phyloP scores from a whole-genome alignment of 768 basidiomycete genomes.

The Suillus hirtellus region DNA sequence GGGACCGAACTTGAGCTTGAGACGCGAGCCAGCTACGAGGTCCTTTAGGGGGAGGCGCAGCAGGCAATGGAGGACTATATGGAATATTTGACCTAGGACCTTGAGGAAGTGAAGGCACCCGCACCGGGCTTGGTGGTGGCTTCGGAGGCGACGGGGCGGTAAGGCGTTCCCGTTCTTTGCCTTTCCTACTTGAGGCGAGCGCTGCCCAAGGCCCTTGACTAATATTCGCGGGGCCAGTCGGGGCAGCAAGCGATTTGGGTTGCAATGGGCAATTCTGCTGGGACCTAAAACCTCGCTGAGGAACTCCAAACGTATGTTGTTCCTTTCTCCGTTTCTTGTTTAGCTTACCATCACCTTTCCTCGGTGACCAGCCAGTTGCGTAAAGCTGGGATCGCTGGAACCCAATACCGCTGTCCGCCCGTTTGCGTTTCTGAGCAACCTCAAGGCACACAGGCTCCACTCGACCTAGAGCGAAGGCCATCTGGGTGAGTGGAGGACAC shows the following conservation, averaged over 20 bases:
- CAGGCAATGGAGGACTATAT: slow-evolving; percentile 4
- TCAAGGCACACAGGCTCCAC: slow-evolving; percentile 17
- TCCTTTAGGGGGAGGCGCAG: background rate
- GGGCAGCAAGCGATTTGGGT: background rate
- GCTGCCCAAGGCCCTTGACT: slow-evolving; percentile 6
- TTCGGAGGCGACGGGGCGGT: background rate
- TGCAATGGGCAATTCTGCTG: background rate
- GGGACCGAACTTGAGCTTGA: slow-evolving; percentile 1
- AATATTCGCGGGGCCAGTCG: background rate
- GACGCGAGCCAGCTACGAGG: slow-evolving; percentile 7
- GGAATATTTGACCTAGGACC: slow-evolving; percentile 3
- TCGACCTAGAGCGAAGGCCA: slow-evolving; percentile 11
- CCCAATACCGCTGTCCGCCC: slow-evolving; percentile 16
- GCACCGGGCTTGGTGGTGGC: background rate
- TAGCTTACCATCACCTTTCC: slow-evolving; percentile 6
- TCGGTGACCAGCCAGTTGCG: background rate
- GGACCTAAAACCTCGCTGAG: background rate
- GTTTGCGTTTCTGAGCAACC: slow-evolving; percentile 15
- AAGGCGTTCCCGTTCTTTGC: slow-evolving; percentile 7
- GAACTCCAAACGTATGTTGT: slow-evolving; percentile 4
- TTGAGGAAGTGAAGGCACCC: slow-evolving; percentile 1
- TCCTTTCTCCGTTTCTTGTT: slow-evolving; percentile 14
- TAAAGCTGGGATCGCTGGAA: slow-evolving; percentile 12
- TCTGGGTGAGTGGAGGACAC: slow-evolving; percentile 14
- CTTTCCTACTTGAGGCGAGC: slow-evolving; percentile 4